Conservation (phyloP, 139 green algal species). For the Chlorella sp. region DNA sequence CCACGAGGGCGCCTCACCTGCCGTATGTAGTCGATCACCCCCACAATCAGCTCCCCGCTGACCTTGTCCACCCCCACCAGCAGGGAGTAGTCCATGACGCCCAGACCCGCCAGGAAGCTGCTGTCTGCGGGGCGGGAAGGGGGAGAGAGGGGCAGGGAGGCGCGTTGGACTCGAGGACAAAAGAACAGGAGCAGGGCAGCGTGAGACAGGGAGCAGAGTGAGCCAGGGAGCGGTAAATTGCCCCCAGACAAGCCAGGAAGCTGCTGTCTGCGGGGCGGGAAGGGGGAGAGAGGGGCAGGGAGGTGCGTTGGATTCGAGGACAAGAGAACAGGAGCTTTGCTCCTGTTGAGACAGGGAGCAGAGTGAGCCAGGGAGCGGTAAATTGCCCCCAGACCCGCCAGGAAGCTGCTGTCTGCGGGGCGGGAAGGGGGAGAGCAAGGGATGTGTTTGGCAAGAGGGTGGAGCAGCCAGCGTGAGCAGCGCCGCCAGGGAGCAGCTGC, state of each 20-base stretch:
- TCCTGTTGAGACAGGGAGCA: too few species aligned
- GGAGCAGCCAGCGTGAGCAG: too few species aligned
- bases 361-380: constrained; percentile 97
- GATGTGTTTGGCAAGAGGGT: too few species aligned
- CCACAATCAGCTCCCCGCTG: constrained; percentile 79
- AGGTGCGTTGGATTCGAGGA: too few species aligned
- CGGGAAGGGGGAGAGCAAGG: too few species aligned
- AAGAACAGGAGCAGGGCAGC: background rate
- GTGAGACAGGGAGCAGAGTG: too few species aligned
- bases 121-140: constrained; percentile 1
- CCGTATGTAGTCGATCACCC: constrained; percentile 96
- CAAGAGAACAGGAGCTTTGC: too few species aligned
- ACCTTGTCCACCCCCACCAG: constrained; percentile 83
- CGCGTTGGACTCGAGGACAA: background rate
- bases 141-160: background rate
- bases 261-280: background rate
- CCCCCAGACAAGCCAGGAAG: too few species aligned
- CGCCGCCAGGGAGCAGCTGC: too few species aligned
- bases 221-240: too few species aligned
- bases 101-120: constrained; percentile 82
- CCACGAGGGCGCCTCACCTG: too few species aligned
- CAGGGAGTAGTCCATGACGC: constrained; percentile 98
- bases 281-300: background rate
- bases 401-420: constrained; percentile 64
- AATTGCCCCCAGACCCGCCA: constrained; percentile 91